Conservation (phyloP, 176 grass and related monocot species). For the Thalia dealbata region DNA sequence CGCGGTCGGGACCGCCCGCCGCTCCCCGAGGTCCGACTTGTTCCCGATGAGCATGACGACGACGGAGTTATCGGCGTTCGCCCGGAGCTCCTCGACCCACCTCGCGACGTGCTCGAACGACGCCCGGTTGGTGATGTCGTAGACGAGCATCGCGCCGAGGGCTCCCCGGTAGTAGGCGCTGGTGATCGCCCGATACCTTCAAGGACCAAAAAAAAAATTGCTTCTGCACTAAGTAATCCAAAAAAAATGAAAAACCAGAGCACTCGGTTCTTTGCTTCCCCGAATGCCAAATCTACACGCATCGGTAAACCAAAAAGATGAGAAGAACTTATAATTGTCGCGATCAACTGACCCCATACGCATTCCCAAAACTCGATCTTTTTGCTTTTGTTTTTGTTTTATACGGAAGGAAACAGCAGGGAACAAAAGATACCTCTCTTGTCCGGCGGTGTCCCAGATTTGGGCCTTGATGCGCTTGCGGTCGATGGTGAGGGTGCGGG, state of each 20-base stretch:
- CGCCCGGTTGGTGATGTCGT: not conserved
- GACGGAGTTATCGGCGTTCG: not conserved
- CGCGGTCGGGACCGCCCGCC: not conserved
- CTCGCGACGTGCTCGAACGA: not conserved
- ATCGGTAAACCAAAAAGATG: not conserved
- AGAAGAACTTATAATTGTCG: not conserved
- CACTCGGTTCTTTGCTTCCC: not conserved
- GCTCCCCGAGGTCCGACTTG: not conserved
- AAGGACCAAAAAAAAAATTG: no score
- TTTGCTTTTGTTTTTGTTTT: no score
- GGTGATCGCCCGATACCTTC: not conserved
- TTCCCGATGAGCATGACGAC: slow-evolving; percentile 5
- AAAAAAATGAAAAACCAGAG: no score
- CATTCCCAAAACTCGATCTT: not conserved
- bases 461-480: slow-evolving; percentile 9
- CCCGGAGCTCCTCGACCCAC: not conserved
- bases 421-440: slow-evolving; percentile 6
- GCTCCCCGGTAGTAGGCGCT: not conserved
- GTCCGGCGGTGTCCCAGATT: not conserved
- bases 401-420: no score
- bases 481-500: slow-evolving; percentile 6
- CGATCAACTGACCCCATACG: not conserved
- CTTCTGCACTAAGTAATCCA: no score
- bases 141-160: not conserved
- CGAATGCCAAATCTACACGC: not conserved